phyloP scores from a whole-genome alignment of 495 filamentous ascomycete genomes.

The Penicillium maclennaniae region DNA sequence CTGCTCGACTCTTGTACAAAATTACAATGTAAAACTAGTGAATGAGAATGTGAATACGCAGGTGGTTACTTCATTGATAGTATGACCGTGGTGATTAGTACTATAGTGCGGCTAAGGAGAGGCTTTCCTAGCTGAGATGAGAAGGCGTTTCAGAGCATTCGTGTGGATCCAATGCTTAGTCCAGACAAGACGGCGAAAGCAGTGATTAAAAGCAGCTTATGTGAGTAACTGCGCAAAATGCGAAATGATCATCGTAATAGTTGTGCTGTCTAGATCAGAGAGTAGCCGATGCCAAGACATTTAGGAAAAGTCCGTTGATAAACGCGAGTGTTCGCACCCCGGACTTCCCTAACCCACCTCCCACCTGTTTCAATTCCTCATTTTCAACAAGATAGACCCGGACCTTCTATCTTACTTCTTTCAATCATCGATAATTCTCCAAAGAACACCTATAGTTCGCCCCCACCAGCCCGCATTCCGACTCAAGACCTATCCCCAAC shows the following conservation, averaged over 20 bases:
- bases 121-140: no score
- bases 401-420: background rate
- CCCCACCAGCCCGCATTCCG: background rate
- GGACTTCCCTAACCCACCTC: slow-evolving; percentile 7
- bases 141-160: no score
- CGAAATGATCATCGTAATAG: no score
- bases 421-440: background rate
- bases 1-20: background rate
- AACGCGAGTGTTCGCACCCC: slow-evolving; percentile 12
- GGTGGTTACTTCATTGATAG: background rate
- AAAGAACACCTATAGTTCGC: background rate
- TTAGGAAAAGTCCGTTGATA: slow-evolving; percentile 29
- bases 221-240: no score
- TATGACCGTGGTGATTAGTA: no score
- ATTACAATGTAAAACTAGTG: background rate
- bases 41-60: background rate
- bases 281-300: slow-evolving; percentile 25
- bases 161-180: no score
- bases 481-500: slow-evolving; percentile 1
- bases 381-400: background rate
- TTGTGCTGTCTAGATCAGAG: background rate
- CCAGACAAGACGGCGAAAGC: no score
- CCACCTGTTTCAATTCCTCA: background rate
- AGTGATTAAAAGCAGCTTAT: no score
- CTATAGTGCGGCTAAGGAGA: no score